Conservation (phyloP, 2,329 filamentous ascomycete species). For the Tricladium varicosporioides region DNA sequence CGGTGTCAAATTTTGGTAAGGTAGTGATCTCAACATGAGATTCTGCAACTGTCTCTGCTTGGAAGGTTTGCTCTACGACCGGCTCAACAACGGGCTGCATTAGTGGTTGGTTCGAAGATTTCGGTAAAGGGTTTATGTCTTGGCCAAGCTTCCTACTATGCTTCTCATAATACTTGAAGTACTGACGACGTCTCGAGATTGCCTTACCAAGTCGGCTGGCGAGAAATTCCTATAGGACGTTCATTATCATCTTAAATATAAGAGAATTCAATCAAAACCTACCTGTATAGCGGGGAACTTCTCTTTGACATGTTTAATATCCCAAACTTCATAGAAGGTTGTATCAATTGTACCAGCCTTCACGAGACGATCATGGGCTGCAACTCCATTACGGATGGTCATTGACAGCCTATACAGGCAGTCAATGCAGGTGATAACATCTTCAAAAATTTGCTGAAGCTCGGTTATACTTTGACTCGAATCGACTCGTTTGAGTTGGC, state of each 20-base stretch:
- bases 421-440: neutral
- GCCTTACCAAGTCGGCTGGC: neutral
- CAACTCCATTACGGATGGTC: slow-evolving; percentile 1
- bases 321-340: neutral
- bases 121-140: neutral
- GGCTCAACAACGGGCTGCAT: neutral
- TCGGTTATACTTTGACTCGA: neutral
- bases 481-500: neutral
- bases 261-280: neutral
- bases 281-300: slow-evolving; percentile 2
- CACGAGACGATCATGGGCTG: neutral
- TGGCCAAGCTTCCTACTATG: slow-evolving; percentile 7
- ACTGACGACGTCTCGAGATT: slow-evolving; percentile 4
- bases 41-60: neutral
- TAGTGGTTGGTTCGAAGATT: neutral
- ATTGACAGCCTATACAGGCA: slow-evolving; percentile 9
- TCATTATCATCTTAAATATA: neutral
- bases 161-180: slow-evolving; percentile 5
- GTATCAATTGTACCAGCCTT: slow-evolving; percentile 1
- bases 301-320: slow-evolving; percentile 2
- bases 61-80: neutral
- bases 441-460: neutral
- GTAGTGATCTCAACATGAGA: neutral
- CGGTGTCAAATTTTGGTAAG: neutral
- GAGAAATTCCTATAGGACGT: neutral